These are phyloP conservation scores for Bruguiera gymnorhiza DNA, from an alignment of 345 rosid genomes.

Conservation along the genomic window DNA sequence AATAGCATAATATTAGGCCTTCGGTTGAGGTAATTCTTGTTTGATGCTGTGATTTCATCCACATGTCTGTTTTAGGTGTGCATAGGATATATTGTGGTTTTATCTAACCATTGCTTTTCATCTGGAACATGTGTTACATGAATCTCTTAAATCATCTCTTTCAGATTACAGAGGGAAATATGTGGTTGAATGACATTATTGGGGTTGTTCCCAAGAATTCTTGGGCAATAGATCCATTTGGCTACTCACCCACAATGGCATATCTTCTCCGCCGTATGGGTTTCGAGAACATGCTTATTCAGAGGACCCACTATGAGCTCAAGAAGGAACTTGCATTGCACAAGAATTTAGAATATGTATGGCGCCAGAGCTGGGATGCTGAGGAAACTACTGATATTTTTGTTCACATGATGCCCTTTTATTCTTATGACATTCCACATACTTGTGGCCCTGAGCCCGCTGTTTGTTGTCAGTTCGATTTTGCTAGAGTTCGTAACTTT, in stretches of 20 bases:
- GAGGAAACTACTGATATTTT: constrained; percentile 91
- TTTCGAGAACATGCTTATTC: constrained; percentile 97
- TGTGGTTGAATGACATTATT: constrained; percentile 91
- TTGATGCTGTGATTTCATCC: too few relatives aligned
- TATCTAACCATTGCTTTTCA: neutral
- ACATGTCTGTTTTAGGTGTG: neutral
- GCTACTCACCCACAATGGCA: constrained; percentile 97
- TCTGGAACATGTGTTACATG: neutral
- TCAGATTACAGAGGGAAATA: constrained; percentile 90
- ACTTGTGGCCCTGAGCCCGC: constrained; percentile 99
- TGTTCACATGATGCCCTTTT: constrained; percentile 99
- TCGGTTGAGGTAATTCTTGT: too few relatives aligned
- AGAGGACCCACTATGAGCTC: constrained; percentile 96
- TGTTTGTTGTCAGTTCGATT: constrained; percentile 94
- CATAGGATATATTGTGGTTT: neutral
- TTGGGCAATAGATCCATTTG: constrained; percentile 99
- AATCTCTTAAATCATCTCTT: constrained; percentile 2
- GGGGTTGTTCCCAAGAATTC: constrained; percentile 91
- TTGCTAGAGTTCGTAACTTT: constrained; percentile 65
- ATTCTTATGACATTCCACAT: constrained; percentile 95
- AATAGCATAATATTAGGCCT: too few relatives aligned
- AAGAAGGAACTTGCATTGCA: constrained; percentile 91
- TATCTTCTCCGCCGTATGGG: constrained; percentile 98
- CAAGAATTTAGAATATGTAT: constrained; percentile 83
- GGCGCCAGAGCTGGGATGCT: constrained; percentile 98